Evolutionary conservation across 2,329 filamentous ascomycete species (phyloP).

Genomic region (Alternaria gaisen): DNA sequence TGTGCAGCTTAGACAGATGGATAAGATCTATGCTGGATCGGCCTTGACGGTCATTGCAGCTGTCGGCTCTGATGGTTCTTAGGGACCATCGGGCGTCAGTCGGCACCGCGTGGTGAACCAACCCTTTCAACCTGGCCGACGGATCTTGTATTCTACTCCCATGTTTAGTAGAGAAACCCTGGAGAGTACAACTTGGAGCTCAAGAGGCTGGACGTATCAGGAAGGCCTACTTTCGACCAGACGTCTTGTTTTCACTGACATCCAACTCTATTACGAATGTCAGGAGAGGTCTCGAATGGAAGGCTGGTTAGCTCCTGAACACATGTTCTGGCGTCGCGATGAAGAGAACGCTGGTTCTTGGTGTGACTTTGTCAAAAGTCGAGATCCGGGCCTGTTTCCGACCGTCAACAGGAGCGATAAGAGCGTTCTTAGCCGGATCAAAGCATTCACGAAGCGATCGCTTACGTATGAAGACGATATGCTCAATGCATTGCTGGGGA

Average conservation of each 20-base stretch:
- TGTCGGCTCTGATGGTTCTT: not conserved
- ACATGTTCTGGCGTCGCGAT: not conserved
- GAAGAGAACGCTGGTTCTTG: not conserved
- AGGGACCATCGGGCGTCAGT: not conserved
- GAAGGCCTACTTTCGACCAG: not conserved
- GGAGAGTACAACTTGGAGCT: not conserved
- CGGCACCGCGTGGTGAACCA: not conserved
- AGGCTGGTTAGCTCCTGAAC: not conserved
- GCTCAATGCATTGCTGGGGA: not conserved
- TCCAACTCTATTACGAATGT: not conserved
- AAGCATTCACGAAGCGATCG: not conserved
- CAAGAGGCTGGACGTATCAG: constrained; percentile 1
- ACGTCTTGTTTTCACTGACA: not conserved
- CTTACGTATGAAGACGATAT: not conserved
- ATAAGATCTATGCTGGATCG: not conserved
- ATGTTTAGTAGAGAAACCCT: not conserved
- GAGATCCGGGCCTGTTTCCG: not conserved
- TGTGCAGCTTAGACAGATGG: not conserved
- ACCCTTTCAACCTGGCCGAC: not conserved
- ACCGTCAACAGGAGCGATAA: not conserved
- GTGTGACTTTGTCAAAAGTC: not conserved
- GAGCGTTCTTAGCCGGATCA: not conserved
- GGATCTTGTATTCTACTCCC: not conserved
- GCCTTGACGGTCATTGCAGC: not conserved
- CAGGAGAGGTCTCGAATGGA: not conserved